phyloP scores from a whole-genome alignment of 2,329 filamentous ascomycete species.

The Aplosporella prunicola region DNA sequence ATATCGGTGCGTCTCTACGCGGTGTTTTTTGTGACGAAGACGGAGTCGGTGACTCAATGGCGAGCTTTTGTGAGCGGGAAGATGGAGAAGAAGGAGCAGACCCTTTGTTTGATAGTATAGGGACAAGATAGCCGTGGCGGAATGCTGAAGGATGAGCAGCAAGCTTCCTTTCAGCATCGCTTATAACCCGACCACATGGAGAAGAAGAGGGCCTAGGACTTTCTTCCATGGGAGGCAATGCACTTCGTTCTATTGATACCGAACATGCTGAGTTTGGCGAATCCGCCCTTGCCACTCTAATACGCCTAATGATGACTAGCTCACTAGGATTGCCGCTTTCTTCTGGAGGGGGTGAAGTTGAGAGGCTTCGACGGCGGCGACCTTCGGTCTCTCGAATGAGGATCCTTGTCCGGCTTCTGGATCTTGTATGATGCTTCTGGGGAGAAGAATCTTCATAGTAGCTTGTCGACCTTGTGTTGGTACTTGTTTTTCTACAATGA shows the following conservation, averaged over 20 bases:
- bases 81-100: not conserved
- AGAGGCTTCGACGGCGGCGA: slow-evolving; percentile 12
- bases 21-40: no score
- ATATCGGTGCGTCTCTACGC: no score
- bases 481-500: no score
- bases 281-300: not conserved
- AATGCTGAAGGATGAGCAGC: slow-evolving; percentile 19
- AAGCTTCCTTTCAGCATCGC: slow-evolving; percentile 19
- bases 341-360: slow-evolving; percentile 6
- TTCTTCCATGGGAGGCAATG: slow-evolving; percentile 4
- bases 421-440: slow-evolving; percentile 13
- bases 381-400: not conserved
- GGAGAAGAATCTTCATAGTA: slow-evolving; percentile 16
- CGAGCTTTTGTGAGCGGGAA: not conserved
- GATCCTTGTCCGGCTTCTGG: slow-evolving; percentile 9
- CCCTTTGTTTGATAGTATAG: not conserved
- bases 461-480: not conserved
- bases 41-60: slow-evolving; percentile 1
- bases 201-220: no score
- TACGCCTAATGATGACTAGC: slow-evolving; percentile 7
- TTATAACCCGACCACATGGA: no score
- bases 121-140: slow-evolving; percentile 5
- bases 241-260: not conserved
- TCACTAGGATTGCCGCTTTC: slow-evolving; percentile 13
- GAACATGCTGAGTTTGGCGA: not conserved